Evolutionary conservation across 306 rosid genomes (phyloP), one percentile per base, ranked within the genome.

Genomic region (Prunus mongolica): DNA sequence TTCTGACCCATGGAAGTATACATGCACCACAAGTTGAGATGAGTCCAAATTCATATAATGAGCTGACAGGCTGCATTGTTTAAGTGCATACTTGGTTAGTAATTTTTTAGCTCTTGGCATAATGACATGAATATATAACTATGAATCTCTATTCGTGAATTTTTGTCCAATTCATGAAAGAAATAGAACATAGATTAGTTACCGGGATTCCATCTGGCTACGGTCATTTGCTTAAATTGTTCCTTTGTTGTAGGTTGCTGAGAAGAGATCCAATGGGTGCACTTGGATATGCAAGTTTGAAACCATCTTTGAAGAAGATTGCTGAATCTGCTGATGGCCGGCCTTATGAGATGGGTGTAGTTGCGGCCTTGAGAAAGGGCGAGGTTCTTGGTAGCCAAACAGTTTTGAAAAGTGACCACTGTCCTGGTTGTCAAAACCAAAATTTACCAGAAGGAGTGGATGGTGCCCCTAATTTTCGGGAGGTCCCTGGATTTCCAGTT

Each of bases 231-330:
- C 73, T 75, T 78, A n/a, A 66, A 68, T 74, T 70, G 41, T 71
- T 77, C 72, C 72, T n/a, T 65, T 25, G 73, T 77, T 72, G 82
- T 82, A 93, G 98, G 87, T 82, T 90, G 74, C 88, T 93, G 51
- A 86, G 98, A 85, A 90, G 98, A 87, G 84, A 93, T 87, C 96
- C 96, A 79, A 93, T 89, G 98, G 96, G 98, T 81, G 98, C 98
- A 44, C 96, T 93, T 82, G 98, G 96, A 79, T 87, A 90, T 89
- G 88, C 93, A 65, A 80, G 84, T 84, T 81, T 68, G 76, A 84
- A 87, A 80, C 96, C 92, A 78, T 83, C 93, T 76, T 84, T 86
- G 66, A 83, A 67, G 90, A 92, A 87, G 86, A 86, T 87, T 65
- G 86, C 86, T 50, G 96, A 90, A 82, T 90, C 92, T 67, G 76